These are phyloP conservation scores for Beauveria brongniartii DNA, from an alignment of 2,329 filamentous ascomycete species.

Conservation along the genomic window DNA sequence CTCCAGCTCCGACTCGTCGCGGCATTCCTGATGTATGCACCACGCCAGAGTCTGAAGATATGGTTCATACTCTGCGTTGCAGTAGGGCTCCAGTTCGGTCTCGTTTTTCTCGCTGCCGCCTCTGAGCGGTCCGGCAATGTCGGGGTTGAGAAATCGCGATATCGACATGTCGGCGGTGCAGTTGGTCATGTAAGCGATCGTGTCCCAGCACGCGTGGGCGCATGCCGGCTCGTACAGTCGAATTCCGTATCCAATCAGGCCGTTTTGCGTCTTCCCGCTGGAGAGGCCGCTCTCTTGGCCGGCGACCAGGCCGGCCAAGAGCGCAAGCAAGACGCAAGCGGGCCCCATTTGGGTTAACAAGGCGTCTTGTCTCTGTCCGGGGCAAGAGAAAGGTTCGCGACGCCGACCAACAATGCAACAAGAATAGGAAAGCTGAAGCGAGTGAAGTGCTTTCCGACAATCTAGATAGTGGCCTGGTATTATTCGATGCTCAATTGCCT, in stretches of 20 bases:
- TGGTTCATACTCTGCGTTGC: conserved; percentile 14
- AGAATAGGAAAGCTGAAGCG: not conserved
- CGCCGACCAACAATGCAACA: not conserved
- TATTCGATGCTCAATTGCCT: not conserved
- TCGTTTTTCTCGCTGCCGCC: not conserved
- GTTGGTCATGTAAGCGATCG: conserved; percentile 10
- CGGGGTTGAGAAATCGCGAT: conserved; percentile 5
- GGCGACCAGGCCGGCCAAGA: not conserved
- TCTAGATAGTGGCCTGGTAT: not conserved
- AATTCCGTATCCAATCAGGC: conserved; percentile 20
- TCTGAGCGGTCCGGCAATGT: not conserved
- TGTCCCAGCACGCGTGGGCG: conserved; percentile 49
- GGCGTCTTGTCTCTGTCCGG: not conserved
- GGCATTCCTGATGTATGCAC: conserved; percentile 16
- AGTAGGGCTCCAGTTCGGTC: conserved; percentile 6
- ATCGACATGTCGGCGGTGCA: conserved; percentile 1
- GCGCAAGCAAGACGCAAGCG: not conserved
- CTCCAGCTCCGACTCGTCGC: not conserved
- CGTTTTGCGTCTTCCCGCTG: conserved; percentile 8
- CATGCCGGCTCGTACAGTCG: conserved; percentile 59
- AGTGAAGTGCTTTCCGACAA: not conserved
- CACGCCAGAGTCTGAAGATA: conserved; percentile 18
- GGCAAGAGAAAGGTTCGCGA: not conserved
- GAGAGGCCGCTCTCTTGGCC: not conserved
- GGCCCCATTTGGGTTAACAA: not conserved